Evolutionary conservation across 192 early-diverging fungal species (phyloP).

Genomic region (Linnemannia hyalina): DNA sequence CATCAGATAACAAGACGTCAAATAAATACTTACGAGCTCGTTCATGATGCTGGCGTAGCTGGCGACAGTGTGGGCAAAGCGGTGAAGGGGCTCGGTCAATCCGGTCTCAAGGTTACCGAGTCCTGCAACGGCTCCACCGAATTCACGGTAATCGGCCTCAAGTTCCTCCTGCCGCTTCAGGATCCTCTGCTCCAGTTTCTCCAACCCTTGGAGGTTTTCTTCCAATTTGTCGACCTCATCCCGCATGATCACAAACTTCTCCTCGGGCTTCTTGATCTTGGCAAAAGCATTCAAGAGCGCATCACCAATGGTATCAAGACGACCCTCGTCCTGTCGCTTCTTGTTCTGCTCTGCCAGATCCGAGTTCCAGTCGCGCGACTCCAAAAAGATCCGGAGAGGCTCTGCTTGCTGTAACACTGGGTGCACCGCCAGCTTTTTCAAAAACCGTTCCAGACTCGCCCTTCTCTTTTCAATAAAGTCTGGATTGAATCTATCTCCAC

Average conservation of each 20-base stretch:
- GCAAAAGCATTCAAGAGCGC: conserved; percentile 89
- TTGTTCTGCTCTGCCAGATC: conserved; percentile 59
- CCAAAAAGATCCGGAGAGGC: conserved; percentile 84
- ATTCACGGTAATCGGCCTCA: conserved; percentile 82
- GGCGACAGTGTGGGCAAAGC: conserved; percentile 80
- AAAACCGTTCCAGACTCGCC: conserved; percentile 85
- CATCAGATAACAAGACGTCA: background rate
- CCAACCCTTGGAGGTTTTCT: conserved; percentile 89
- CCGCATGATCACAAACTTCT: conserved; percentile 85
- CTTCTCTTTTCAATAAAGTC: conserved; percentile 92
- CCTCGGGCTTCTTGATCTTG: conserved; percentile 91
- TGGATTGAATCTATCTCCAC: conserved; percentile 92
- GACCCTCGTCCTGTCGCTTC: conserved; percentile 61
- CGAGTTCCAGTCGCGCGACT: conserved; percentile 79
- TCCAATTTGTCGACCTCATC: conserved; percentile 87
- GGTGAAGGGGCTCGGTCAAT: conserved; percentile 80
- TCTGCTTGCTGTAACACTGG: conserved; percentile 81
- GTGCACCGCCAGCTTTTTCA: conserved; percentile 85
- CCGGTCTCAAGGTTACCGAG: conserved; percentile 89
- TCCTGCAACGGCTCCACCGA: conserved; percentile 82
- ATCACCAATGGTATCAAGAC: conserved; percentile 90
- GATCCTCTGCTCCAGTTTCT: conserved; percentile 82
- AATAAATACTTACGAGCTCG: conserved; percentile 68
- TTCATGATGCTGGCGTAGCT: conserved; percentile 76
- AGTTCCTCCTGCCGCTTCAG: conserved; percentile 83